A percentile compares a stretch with the other conserved stretches of the same genome.
Conservation (phyloP, 306 rosid genomes). For the Pyrus bretschneideri region DNA sequence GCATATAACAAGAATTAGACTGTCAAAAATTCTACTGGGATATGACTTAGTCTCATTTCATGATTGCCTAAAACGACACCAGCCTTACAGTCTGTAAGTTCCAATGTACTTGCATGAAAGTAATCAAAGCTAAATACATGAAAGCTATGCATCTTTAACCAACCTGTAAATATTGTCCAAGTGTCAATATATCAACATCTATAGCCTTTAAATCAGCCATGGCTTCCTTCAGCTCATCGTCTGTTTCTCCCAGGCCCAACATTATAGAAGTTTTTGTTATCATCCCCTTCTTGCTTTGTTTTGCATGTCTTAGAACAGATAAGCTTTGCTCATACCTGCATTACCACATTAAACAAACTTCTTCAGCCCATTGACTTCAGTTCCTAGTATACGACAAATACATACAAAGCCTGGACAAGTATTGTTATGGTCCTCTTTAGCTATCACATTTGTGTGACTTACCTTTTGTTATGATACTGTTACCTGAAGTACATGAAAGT, state of each 20-base stretch:
- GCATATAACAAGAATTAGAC: neutral
- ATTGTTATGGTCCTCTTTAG: conserved; percentile 19
- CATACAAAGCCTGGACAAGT: conserved; percentile 73
- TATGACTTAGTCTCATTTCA: no score
- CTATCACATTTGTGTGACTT: conserved; percentile 4
- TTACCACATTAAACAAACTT: conserved; percentile 14
- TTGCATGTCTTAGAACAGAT: conserved; percentile 77
- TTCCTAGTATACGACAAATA: conserved; percentile 85
- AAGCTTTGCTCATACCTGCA: conserved; percentile 85
- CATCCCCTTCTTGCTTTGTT: conserved; percentile 74
- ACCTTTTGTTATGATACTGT: neutral
- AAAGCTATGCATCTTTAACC: conserved; percentile 17
- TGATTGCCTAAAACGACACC: neutral
- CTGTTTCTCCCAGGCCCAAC: conserved; percentile 96
- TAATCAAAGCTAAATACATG: neutral
- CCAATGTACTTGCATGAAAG: neutral
- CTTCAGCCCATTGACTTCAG: conserved; percentile 63
- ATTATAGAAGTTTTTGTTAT: conserved; percentile 90
- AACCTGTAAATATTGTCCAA: conserved; percentile 97
- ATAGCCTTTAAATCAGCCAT: conserved; percentile 76
- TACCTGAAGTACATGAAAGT: neutral
- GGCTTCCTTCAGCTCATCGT: conserved; percentile 76
- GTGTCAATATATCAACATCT: conserved; percentile 85
- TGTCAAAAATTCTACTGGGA: neutral
- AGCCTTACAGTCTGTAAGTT: neutral